phyloP scores from a whole-genome alignment of 371 early-diverging fungal species.

The Blakeslea trispora region DNA sequence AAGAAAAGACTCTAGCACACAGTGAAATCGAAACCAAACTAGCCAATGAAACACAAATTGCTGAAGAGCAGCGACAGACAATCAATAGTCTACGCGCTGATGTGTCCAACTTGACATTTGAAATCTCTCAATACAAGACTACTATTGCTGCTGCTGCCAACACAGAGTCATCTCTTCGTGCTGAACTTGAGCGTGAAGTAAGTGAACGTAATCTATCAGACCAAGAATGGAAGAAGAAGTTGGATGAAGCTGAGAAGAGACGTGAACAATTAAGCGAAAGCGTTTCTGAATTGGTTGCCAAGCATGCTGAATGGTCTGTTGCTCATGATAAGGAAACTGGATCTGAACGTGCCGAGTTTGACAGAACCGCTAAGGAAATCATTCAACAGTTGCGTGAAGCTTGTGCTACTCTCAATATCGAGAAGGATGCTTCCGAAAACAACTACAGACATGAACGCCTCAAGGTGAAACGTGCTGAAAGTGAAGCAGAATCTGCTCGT shows the following conservation, averaged over 20 bases:
- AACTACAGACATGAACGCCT: conserved; percentile 9
- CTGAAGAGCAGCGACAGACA: conserved; percentile 14
- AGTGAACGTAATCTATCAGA: conserved; percentile 3
- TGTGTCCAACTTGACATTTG: conserved; percentile 7
- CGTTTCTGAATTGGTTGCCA: conserved; percentile 5
- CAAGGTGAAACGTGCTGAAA: conserved; percentile 5
- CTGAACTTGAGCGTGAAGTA: conserved; percentile 8
- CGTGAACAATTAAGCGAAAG: conserved; percentile 4
- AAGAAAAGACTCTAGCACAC: conserved; percentile 31
- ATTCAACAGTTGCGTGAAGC: conserved; percentile 8
- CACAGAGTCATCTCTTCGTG: not conserved
- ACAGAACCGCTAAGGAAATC: not conserved
- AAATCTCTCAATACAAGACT: conserved; percentile 14
- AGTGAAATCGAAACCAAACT: conserved; percentile 26
- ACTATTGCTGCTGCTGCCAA: conserved; percentile 2
- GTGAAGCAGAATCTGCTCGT: not conserved
- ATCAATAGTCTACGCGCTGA: conserved; percentile 10
- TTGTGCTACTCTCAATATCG: conserved; percentile 7
- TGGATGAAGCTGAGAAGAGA: conserved; percentile 6
- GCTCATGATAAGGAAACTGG: conserved; percentile 5
- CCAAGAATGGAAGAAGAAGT: conserved; percentile 7
- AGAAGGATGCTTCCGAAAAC: conserved; percentile 12
- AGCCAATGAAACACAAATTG: conserved; percentile 1
- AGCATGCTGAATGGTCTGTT: conserved; percentile 12
- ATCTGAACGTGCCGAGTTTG: conserved; percentile 7